phyloP scores from a whole-genome alignment of 805 yeast genomes.

The Kazachstania viticola region DNA sequence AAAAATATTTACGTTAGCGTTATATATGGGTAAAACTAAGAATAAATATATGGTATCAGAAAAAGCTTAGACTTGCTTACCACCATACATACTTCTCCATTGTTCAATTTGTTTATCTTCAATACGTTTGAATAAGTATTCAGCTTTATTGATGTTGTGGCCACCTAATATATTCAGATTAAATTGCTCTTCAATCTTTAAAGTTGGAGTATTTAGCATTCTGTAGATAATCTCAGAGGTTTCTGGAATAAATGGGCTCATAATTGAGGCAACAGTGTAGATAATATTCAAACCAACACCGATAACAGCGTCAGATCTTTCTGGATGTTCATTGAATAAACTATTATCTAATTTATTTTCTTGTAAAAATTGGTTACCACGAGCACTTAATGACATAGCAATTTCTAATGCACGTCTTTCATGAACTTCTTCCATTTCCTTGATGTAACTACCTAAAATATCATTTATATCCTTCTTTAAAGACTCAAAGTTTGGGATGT shows the following conservation, averaged over 20 bases:
- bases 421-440: conserved; percentile 65
- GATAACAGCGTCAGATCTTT: conserved; percentile 80
- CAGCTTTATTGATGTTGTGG: conserved; percentile 83
- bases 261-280: conserved; percentile 71
- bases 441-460: conserved; percentile 49
- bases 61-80: conserved; percentile 30
- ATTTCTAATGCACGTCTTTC: conserved; percentile 82
- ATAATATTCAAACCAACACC: conserved; percentile 84
- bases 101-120: conserved; percentile 79
- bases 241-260: conserved; percentile 86
- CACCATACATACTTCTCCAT: conserved; percentile 84
- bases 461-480: conserved; percentile 47
- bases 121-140: conserved; percentile 83
- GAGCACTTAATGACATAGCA: conserved; percentile 82
- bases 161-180: conserved; percentile 60
- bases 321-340: conserved; percentile 63
- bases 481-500: conserved; percentile 37
- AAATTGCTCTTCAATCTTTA: conserved; percentile 68
- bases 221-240: conserved; percentile 57
- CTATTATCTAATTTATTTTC: conserved; percentile 91
- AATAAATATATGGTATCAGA: no score
- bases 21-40: no score
- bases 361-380: conserved; percentile 93
- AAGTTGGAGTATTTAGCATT: conserved; percentile 73
- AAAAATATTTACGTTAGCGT: no score